phyloP scores from a whole-genome alignment of 768 basidiomycete species.

The Leccinum pellstonianum region DNA sequence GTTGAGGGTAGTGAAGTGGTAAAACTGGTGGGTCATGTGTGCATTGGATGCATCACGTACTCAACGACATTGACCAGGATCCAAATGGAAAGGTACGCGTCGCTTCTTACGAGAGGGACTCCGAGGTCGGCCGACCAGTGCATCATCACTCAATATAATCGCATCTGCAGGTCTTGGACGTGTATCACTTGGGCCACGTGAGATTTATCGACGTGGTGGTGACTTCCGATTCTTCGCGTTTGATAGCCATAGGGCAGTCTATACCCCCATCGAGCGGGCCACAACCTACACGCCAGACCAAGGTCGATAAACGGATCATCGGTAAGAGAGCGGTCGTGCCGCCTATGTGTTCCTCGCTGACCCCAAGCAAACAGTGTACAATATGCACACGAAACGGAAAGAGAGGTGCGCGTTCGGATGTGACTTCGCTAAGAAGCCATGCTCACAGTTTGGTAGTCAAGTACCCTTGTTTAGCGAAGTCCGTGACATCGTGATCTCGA shows the following conservation, averaged over 20 bases:
- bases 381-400: conserved; percentile 42
- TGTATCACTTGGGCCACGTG: conserved; percentile 43
- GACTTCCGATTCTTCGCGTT: conserved; percentile 43
- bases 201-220: conserved; percentile 50
- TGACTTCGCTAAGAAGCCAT: not conserved
- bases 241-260: conserved; percentile 49
- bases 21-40: conserved; percentile 38
- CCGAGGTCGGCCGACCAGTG: not conserved
- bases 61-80: conserved; percentile 32
- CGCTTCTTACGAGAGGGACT: not conserved
- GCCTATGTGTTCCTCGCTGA: conserved; percentile 5
- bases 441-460: conserved; percentile 35
- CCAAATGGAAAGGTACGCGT: conserved; percentile 37
- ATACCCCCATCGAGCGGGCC: conserved; percentile 40
- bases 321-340: conserved; percentile 31
- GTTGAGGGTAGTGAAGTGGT: conserved; percentile 48
- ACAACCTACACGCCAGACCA: conserved; percentile 45
- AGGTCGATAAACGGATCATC: conserved; percentile 52
- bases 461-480: conserved; percentile 53
- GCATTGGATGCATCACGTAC: not conserved
- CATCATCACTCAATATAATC: not conserved
- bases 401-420: conserved; percentile 41
- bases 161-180: conserved; percentile 35
- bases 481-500: conserved; percentile 49
- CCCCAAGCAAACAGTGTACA: conserved; percentile 39